Base-by-base conservation (phyloP, 768 basidiomycete species). In the Amanita pseudoporphyria region DNA sequence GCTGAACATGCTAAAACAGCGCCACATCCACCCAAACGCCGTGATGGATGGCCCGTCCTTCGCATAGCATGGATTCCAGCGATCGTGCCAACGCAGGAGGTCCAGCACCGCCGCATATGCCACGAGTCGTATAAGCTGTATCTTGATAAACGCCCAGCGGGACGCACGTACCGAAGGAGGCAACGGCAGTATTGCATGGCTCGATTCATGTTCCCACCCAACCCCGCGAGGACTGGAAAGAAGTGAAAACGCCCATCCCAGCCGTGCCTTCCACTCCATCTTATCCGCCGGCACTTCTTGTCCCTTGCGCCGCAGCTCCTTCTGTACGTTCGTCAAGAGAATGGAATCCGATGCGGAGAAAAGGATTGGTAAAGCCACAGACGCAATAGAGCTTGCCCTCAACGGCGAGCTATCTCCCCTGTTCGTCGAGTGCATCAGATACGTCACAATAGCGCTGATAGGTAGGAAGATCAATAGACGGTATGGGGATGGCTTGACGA, bases 201-300 rank as follows among this genome's bases (percentile, higher is more conserved):
- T 54, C 2, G 60, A 57, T 52, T 64, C 63, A 37, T 66, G 64
- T 14, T 59, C 54, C 67, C 67, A 70, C 28, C 67, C 62, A 6
- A 70, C 59, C 13, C 68, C 66, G 30, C 69, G 60, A 1, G 64
- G 60, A 35, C 61, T 67, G 32, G 56, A 54, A 35, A 61, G 58
- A 13, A 70, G 57, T 36, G 60, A 55, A 16, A 60, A 48, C 19
- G 64, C 61, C 67, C 68, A 69, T 35, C 46, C 47, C 3, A 64
- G n/a, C 7, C 65, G 35, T 18, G 31, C 33, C 38, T 24, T 26
- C 33, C 42, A 30, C 26, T 30, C 36, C 43, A 52, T 37, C n/a
- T 35, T 36, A 30, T 38, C 33, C 31, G 44, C 40, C 14, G 31
- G 13, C 14, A 21, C 35, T 14, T n/a, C 16, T 32, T 52, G 51